Base-by-base conservation (phyloP, 2,329 filamentous ascomycete genomes). In the Colletotrichum agaves region DNA sequence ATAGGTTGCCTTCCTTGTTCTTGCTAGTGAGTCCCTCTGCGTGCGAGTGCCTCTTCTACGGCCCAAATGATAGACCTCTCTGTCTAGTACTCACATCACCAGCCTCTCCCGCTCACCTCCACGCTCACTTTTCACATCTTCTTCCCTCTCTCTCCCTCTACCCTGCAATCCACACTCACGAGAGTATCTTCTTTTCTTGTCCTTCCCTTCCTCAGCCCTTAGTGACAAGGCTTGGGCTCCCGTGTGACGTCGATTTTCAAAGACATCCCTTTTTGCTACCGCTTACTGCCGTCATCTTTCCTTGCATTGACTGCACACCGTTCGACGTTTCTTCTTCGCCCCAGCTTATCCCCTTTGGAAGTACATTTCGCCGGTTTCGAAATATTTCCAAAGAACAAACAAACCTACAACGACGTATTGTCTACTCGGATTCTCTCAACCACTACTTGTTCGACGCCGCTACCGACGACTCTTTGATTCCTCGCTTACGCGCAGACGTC, bases 271-370 rank as follows among this genome's bases (percentile, higher is more conserved):
- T 43, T 63, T 57, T 41, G 19, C 15, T 57, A 27, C n/a, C 21
- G 27, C 21, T 27, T 15, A 19, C 17, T 19, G 43, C 56, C 44
- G n/a, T 39, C 60, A 33, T 37, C 19, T 63, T 56, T 44, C 15
- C 21, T 31, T 57, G 63, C 63, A 67, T 67, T 63, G 63, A 67
- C 50, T 67, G 59, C 63, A 63, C n/a, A 37, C 4, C 27, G 31
- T 63, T 57, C 27, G 23, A 50, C 44, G 15, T 27, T 52, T 21
- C 50, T 57, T 67, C 37, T 39, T 27, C 19, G 13, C 43, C 50
- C 5, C n/a, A 7, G 27, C 17, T 21, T 50, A 50, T 53, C 17
- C 17, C 17, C 31, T 53, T 39, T 39, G 59, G 60, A 63, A 53
- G 21, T 58, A 52, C 43, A 59, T 5, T 58, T 58, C 60, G 60